A percentile compares a stretch with the other conserved stretches of the same genome.
Evolutionary conservation across 306 rosid species (phyloP).

Genomic region (Acmispon strigosus): DNA sequence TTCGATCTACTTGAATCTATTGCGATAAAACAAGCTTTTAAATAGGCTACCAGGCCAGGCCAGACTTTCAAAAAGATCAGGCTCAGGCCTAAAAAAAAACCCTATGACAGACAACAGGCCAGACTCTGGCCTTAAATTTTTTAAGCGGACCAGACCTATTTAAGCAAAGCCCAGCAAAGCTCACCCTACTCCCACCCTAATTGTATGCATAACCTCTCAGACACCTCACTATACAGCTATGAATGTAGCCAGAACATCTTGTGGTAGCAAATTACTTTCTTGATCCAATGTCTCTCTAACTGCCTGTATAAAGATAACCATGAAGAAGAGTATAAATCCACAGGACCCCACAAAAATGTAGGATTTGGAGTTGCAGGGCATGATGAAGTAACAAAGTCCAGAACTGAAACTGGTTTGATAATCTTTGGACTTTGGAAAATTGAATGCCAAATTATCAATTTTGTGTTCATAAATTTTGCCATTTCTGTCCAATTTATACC

Average conservation of each 20-base stretch:
- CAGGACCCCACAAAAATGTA: no score
- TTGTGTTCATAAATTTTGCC: constrained; percentile 92
- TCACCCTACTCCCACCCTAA: no score
- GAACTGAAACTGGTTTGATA: constrained; percentile 64
- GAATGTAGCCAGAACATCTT: constrained; percentile 63
- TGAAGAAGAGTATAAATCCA: constrained; percentile 28
- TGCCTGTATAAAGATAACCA: constrained; percentile 74
- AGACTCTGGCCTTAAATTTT: no score
- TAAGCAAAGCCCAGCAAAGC: no score
- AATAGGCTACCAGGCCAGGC: no score
- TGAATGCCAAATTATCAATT: constrained; percentile 87
- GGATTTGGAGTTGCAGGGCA: no score
- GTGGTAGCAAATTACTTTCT: constrained; percentile 50
- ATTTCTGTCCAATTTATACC: constrained; percentile 68
- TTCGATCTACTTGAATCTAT: no score
- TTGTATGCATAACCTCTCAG: constrained; percentile 30
- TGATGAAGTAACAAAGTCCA: constrained; percentile 68
- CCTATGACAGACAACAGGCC: no score
- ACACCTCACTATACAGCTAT: constrained; percentile 28
- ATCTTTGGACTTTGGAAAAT: constrained; percentile 68
- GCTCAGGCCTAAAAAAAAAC: no score
- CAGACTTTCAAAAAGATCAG: no score
- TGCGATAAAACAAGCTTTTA: no score
- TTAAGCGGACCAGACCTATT: no score
- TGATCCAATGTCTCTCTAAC: constrained; percentile 58